Evolutionary conservation across 2,329 filamentous ascomycete species (phyloP).

Genomic region (Trichoderma polysporum): DNA sequence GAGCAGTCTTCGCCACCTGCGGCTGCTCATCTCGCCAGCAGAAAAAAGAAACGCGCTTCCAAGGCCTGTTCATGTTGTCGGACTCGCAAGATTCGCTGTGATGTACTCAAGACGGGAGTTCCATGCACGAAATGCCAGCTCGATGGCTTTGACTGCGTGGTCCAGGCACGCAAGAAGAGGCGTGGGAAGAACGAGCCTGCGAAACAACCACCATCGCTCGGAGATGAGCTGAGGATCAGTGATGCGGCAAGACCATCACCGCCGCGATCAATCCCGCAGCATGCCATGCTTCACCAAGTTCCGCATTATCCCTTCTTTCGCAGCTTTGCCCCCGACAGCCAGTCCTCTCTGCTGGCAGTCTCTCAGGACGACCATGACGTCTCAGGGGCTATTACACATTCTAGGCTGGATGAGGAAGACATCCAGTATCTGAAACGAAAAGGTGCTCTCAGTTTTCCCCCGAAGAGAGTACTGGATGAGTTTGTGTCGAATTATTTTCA

Average conservation of each 20-base stretch:
- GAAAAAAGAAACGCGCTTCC: slow-evolving; percentile 28
- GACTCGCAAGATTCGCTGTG: slow-evolving; percentile 30
- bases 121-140: slow-evolving; percentile 33
- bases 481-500: slow-evolving; percentile 24
- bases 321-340: slow-evolving; percentile 15
- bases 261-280: not conserved
- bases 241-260: not conserved
- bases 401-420: slow-evolving; percentile 19
- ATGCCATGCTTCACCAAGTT: slow-evolving; percentile 16
- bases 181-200: slow-evolving; percentile 11
- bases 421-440: slow-evolving; percentile 24
- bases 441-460: slow-evolving; percentile 22
- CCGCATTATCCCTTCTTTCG: slow-evolving; percentile 23
- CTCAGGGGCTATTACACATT: not conserved
- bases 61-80: slow-evolving; percentile 28
- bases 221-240: not conserved
- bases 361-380: not conserved
- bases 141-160: slow-evolving; percentile 24
- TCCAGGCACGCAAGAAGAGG: slow-evolving; percentile 24
- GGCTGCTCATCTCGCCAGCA: not conserved
- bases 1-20: not conserved
- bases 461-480: slow-evolving; percentile 22
- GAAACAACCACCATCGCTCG: not conserved
- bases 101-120: slow-evolving; percentile 26
- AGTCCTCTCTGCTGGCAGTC: not conserved